Evolutionary conservation across 768 basidiomycete species (phyloP).

Genomic region (Fomitopsis serialis): DNA sequence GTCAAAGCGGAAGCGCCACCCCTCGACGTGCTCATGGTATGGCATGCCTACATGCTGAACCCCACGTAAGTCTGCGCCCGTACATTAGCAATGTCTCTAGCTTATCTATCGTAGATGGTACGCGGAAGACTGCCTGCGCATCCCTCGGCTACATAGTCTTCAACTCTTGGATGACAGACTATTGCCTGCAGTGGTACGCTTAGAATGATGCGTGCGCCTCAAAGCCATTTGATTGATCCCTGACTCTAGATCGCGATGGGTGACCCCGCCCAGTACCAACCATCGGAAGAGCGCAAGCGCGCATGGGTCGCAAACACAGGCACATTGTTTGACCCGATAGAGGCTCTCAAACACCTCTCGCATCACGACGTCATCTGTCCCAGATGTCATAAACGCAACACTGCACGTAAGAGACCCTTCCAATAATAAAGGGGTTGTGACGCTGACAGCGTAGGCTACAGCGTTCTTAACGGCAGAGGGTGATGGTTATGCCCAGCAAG

Average conservation of each 20-base stretch:
- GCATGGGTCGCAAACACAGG: conserved; percentile 17
- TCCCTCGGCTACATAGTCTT: conserved; percentile 4
- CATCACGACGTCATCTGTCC: conserved; percentile 30
- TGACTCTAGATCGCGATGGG: conserved; percentile 13
- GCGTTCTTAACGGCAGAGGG: conserved; percentile 35
- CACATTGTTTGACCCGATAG: conserved; percentile 29
- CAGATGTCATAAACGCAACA: conserved; percentile 24
- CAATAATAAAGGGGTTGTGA: too few species aligned
- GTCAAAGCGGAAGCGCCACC: conserved; percentile 26
- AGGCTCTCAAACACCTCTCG: conserved; percentile 21
- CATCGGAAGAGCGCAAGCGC: conserved; percentile 5
- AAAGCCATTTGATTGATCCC: too few species aligned
- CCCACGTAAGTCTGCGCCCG: conserved; percentile 24
- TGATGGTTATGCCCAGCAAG: conserved; percentile 43
- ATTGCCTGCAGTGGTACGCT: conserved; percentile 6
- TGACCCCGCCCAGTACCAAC: conserved; percentile 13
- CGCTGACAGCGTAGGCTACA: too few species aligned
- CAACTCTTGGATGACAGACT: conserved; percentile 5
- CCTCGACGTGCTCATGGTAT: conserved; percentile 37
- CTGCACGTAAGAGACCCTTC: conserved; percentile 23
- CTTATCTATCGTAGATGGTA: conserved; percentile 12
- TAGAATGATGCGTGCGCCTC: too few species aligned
- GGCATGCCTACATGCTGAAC: conserved; percentile 36
- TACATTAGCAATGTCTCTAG: neutral
- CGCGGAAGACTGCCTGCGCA: conserved; percentile 18